phyloP scores from a whole-genome alignment of 352 stramenopile species.

The Phytophthora tentaculata region DNA sequence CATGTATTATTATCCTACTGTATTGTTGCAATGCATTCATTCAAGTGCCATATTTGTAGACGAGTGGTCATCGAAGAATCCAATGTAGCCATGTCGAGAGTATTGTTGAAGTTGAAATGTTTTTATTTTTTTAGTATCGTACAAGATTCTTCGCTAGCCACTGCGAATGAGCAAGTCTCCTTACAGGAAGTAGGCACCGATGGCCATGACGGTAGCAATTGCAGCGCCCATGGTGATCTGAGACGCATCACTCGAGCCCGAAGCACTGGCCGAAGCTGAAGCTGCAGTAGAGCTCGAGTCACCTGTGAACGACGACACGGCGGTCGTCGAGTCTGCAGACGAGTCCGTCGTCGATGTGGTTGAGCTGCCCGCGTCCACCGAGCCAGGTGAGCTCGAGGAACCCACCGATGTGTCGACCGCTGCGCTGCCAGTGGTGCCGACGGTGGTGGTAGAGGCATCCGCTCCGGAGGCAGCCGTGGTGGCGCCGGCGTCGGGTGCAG shows the following conservation, averaged over 20 bases:
- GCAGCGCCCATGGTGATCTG: constrained; percentile 24
- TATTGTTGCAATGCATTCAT: no score
- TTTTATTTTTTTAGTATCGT: neutral
- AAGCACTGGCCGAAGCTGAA: constrained; percentile 18
- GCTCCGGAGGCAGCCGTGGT: constrained; percentile 9
- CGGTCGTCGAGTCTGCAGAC: constrained; percentile 4
- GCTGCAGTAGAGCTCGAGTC: constrained; percentile 6
- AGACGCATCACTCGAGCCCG: constrained; percentile 26
- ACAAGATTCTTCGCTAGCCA: neutral
- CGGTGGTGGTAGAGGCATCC: neutral
- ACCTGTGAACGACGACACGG: constrained; percentile 13
- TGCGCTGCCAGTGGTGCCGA: constrained; percentile 7
- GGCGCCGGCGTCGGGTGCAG: neutral
- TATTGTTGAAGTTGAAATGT: neutral
- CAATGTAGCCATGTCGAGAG: no score
- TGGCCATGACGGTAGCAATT: constrained; percentile 10
- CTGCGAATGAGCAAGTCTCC: neutral
- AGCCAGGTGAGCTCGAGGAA: constrained; percentile 2
- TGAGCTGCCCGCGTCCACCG: neutral
- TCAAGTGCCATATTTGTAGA: no score
- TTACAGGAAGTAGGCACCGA: constrained; percentile 36
- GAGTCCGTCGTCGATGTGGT: constrained; percentile 18
- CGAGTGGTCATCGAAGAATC: no score
- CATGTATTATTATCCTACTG: no score
- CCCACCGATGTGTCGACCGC: constrained; percentile 16